A percentile compares a stretch with the other conserved stretches of the same genome.
These are phyloP conservation scores for Cicer arietinum DNA, from an alignment of 306 rosid genomes.

Conservation along the genomic window DNA sequence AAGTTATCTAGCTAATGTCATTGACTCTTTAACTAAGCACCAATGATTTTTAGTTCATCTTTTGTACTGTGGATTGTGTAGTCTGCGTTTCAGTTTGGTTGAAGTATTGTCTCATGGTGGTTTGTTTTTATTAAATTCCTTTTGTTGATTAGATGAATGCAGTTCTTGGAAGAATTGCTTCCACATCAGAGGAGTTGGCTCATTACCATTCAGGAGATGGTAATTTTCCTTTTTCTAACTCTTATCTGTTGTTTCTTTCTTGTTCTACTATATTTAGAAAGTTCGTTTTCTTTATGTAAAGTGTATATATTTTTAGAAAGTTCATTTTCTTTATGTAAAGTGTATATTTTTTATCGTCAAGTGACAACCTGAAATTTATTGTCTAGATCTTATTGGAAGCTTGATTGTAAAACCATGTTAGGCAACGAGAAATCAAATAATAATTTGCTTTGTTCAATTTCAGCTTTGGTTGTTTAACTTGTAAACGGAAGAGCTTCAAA, in stretches of 20 bases:
- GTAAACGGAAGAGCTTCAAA: slow-evolving; percentile 15
- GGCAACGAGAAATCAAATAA: slow-evolving; percentile 19
- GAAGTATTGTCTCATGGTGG: slow-evolving; percentile 24
- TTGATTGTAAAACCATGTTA: not conserved
- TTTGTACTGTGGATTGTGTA: not conserved
- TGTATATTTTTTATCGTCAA: slow-evolving; percentile 30
- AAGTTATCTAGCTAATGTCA: not conserved
- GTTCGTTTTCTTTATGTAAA: not conserved
- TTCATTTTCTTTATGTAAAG: slow-evolving; percentile 3
- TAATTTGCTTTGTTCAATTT: slow-evolving; percentile 14
- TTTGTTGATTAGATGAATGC: slow-evolving; percentile 79
- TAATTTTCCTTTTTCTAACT: slow-evolving; percentile 39
- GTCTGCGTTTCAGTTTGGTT: not conserved
- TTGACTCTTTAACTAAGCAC: not conserved
- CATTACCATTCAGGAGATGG: slow-evolving; percentile 98
- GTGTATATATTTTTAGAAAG: slow-evolving; percentile 19
- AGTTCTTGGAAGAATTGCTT: slow-evolving; percentile 88
- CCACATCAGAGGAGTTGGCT: slow-evolving; percentile 90
- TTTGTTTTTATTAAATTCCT: slow-evolving; percentile 19
- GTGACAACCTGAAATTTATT: slow-evolving; percentile 12
- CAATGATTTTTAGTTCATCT: not conserved
- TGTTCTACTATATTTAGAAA: not conserved
- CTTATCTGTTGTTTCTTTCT: not conserved
- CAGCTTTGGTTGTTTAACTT: slow-evolving; percentile 35
- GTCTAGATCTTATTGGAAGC: slow-evolving; percentile 27